These are phyloP conservation scores for Diospyros kaki DNA, from an alignment of 148 eudicot species.

Conservation along the genomic window DNA sequence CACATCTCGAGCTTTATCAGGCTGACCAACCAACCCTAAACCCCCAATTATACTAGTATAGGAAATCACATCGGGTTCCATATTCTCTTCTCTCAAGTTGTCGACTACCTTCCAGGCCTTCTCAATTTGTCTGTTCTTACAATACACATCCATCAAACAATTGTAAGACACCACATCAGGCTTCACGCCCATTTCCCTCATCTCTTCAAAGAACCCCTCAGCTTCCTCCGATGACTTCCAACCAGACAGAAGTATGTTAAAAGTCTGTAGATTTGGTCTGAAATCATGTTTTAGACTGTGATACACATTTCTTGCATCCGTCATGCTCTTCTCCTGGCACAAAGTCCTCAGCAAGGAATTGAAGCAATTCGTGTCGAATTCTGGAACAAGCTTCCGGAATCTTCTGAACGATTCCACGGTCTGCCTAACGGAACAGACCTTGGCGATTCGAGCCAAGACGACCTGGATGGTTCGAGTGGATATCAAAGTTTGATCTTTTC, in stretches of 20 bases:
- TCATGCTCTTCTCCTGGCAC: slow-evolving; percentile 85
- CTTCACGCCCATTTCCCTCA: slow-evolving; percentile 67
- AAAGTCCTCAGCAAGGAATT: slow-evolving; percentile 71
- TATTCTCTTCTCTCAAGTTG: slow-evolving; percentile 53
- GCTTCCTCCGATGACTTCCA: slow-evolving; percentile 85
- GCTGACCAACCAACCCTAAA: slow-evolving; percentile 76
- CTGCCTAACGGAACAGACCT: slow-evolving; percentile 70
- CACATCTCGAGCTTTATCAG: slow-evolving; percentile 73
- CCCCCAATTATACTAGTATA: slow-evolving; percentile 89
- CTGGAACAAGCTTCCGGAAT: slow-evolving; percentile 50
- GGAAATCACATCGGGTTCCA: slow-evolving; percentile 69
- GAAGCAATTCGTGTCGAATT: slow-evolving; percentile 46
- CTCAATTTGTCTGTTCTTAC: slow-evolving; percentile 59
- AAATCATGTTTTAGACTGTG: slow-evolving; percentile 58
- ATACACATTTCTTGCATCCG: slow-evolving; percentile 78
- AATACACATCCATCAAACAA: slow-evolving; percentile 80
- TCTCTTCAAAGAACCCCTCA: slow-evolving; percentile 66
- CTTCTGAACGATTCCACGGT: slow-evolving; percentile 67
- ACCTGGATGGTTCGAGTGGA: slow-evolving; percentile 60
- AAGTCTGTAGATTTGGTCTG: slow-evolving; percentile 63
- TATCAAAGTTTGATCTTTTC: slow-evolving; percentile 56
- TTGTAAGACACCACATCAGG: slow-evolving; percentile 83
- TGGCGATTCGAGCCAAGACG: slow-evolving; percentile 67
- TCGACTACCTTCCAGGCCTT: slow-evolving; percentile 56
- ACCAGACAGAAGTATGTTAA: slow-evolving; percentile 73